Evolutionary conservation across 495 filamentous ascomycete genomes (phyloP).

Genomic region (Penicillium alfredii): DNA sequence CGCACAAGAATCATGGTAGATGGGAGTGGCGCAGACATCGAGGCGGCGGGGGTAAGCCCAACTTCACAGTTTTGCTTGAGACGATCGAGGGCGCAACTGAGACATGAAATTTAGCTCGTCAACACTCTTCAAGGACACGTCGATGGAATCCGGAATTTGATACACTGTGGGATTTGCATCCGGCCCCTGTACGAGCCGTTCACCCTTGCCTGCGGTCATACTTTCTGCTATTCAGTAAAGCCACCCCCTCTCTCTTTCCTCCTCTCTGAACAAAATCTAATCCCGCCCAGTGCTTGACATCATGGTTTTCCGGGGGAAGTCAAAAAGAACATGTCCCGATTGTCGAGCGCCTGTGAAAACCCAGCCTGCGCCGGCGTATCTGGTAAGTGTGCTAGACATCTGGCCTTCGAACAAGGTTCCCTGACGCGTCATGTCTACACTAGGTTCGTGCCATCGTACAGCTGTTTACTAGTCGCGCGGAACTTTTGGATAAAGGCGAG

Average conservation of each 20-base stretch:
- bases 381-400: slow-evolving; percentile 46
- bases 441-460: slow-evolving; percentile 65
- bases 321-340: slow-evolving; percentile 66
- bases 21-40: slow-evolving; percentile 9
- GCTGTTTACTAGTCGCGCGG: slow-evolving; percentile 56
- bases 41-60: slow-evolving; percentile 32
- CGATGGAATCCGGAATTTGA: slow-evolving; percentile 41
- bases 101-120: slow-evolving; percentile 28
- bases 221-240: slow-evolving; percentile 65
- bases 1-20: slow-evolving; percentile 14
- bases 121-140: slow-evolving; percentile 47
- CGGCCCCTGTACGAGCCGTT: slow-evolving; percentile 68
- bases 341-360: slow-evolving; percentile 55
- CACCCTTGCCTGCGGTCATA: slow-evolving; percentile 65
- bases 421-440: too few relatives aligned
- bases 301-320: slow-evolving; percentile 58
- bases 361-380: slow-evolving; percentile 63
- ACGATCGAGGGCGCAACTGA: slow-evolving; percentile 4
- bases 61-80: neutral
- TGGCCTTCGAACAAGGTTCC: too few relatives aligned
- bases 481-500: slow-evolving; percentile 58
- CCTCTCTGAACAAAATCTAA: slow-evolving; percentile 8
- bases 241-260: neutral
- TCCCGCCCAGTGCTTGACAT: slow-evolving; percentile 51
- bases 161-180: slow-evolving; percentile 66